Percentiles rank a stretch among this genome's conserved stretches.
phyloP scores from a whole-genome alignment of 305 asterid genomes.

The Fraxinus latifolia region DNA sequence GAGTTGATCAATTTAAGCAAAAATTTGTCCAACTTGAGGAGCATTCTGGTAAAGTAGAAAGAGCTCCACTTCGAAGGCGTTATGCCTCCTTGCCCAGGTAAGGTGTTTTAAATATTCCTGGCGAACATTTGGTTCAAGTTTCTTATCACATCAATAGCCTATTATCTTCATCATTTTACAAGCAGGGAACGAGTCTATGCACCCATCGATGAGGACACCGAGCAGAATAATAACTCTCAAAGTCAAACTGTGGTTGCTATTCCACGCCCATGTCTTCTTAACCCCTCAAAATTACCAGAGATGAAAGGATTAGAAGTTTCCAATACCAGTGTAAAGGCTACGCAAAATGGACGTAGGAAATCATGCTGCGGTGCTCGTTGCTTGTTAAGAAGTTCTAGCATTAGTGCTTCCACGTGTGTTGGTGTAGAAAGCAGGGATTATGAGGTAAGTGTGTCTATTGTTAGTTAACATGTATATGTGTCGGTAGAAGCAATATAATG shows the following conservation, averaged over 20 bases:
- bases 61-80: conserved; percentile 65
- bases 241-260: conserved; percentile 35
- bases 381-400: conserved; percentile 72
- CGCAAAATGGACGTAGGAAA: conserved; percentile 40
- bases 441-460: conserved; percentile 44
- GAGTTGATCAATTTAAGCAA: conserved; percentile 84
- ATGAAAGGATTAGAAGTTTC: conserved; percentile 34
- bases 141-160: not conserved
- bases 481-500: conserved; percentile 7
- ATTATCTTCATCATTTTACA: conserved; percentile 7
- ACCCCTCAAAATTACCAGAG: conserved; percentile 48
- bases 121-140: not conserved
- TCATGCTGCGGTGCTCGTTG: conserved; percentile 76
- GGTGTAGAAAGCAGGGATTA: conserved; percentile 57
- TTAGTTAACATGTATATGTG: not conserved
- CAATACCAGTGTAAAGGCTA: conserved; percentile 28
- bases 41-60: conserved; percentile 50
- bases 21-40: conserved; percentile 79
- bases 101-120: conserved; percentile 1
- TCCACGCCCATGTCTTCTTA: conserved; percentile 44
- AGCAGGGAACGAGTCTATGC: conserved; percentile 64
- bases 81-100: conserved; percentile 93
- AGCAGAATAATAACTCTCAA: conserved; percentile 37
- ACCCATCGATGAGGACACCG: conserved; percentile 60
- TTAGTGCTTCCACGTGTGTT: conserved; percentile 73